Percentiles rank a stretch among this genome's conserved stretches.
Evolutionary conservation across 2,329 filamentous ascomycete genomes (phyloP).

Genomic region (Apiospora marii): DNA sequence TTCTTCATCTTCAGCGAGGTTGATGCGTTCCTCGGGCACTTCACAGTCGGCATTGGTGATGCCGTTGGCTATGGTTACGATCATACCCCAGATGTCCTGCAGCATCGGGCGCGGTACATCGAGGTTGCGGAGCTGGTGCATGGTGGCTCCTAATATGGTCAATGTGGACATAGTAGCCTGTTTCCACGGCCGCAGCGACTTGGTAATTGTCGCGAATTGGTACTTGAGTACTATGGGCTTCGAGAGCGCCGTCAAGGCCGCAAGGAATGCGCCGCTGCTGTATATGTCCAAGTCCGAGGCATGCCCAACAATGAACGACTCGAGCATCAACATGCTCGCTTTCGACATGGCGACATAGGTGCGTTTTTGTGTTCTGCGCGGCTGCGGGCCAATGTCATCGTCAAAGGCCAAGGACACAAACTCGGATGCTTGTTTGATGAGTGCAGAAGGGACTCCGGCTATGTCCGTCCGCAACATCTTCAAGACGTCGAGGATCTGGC

Average conservation of each 20-base stretch:
- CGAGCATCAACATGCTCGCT: constrained; percentile 75
- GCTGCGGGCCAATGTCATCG: constrained; percentile 43
- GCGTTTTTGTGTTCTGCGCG: constrained; percentile 59
- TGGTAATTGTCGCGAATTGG: constrained; percentile 74
- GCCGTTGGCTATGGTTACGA: constrained; percentile 72
- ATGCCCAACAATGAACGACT: constrained; percentile 66
- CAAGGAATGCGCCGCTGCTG: constrained; percentile 69
- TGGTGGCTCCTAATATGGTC: constrained; percentile 69
- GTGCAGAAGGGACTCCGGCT: constrained; percentile 68
- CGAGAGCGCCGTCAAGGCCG: constrained; percentile 71
- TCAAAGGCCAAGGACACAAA: constrained; percentile 76
- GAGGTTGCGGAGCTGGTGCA: constrained; percentile 65
- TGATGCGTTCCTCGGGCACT: constrained; percentile 51
- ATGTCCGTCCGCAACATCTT: constrained; percentile 73
- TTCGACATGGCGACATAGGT: constrained; percentile 93
- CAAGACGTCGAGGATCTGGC: constrained; percentile 71
- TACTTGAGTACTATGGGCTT: constrained; percentile 83
- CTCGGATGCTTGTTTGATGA: constrained; percentile 74
- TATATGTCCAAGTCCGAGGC: constrained; percentile 73
- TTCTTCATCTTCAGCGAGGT: constrained; percentile 72
- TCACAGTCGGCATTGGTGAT: constrained; percentile 72
- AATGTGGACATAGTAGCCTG: constrained; percentile 77
- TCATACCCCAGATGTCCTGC: constrained; percentile 73
- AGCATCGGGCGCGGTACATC: constrained; percentile 54
- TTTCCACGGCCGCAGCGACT: constrained; percentile 77